These are phyloP conservation scores for Urochloa ruziziensis DNA, from an alignment of 176 grass and related monocot species.

Conservation along the genomic window DNA sequence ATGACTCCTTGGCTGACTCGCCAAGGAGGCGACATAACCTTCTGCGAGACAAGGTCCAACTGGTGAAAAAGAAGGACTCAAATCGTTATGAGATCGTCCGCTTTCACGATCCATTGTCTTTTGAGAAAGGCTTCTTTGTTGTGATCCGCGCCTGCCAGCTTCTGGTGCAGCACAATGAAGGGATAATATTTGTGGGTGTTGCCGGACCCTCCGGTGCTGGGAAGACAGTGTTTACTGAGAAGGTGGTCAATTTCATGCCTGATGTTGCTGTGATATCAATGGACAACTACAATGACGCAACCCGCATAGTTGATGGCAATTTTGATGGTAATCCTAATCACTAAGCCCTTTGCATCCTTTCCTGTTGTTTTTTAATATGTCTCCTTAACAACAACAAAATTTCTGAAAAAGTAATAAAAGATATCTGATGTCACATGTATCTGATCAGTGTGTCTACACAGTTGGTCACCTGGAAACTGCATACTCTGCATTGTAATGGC, in stretches of 20 bases:
- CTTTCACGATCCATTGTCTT: slow-evolving; percentile 76
- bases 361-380: neutral
- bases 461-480: slow-evolving; percentile 7
- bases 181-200: slow-evolving; percentile 84
- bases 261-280: slow-evolving; percentile 90
- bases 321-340: slow-evolving; percentile 77
- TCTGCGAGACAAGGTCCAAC: slow-evolving; percentile 81
- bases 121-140: slow-evolving; percentile 96
- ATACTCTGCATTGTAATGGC: neutral
- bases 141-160: slow-evolving; percentile 91
- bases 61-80: slow-evolving; percentile 74
- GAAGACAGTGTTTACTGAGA: slow-evolving; percentile 95
- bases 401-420: neutral
- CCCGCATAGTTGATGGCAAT: slow-evolving; percentile 89
- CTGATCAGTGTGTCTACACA: neutral
- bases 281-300: slow-evolving; percentile 96
- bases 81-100: slow-evolving; percentile 80
- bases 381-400: neutral
- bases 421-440: neutral
- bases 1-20: slow-evolving; percentile 55
- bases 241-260: slow-evolving; percentile 92
- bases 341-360: neutral
- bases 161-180: slow-evolving; percentile 79
- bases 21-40: slow-evolving; percentile 68
- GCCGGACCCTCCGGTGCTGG: slow-evolving; percentile 93